These are phyloP conservation scores for Oxytropis ochrocephala DNA, from an alignment of 306 rosid species.

Conservation along the genomic window DNA sequence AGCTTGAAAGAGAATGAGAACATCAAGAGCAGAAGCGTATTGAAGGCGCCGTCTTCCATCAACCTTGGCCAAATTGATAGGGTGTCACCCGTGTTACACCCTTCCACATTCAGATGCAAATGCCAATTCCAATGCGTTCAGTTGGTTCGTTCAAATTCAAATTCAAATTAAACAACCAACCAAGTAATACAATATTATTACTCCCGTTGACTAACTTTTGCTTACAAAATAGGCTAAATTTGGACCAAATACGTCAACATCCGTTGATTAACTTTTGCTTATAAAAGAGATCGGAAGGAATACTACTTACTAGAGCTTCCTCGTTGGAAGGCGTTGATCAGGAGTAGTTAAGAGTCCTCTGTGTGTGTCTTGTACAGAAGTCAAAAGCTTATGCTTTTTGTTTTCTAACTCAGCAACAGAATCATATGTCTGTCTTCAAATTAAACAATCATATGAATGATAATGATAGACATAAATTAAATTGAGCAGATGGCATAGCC, in stretches of 20 bases:
- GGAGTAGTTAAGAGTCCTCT: constrained; percentile 78
- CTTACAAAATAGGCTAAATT: no score
- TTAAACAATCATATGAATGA: neutral
- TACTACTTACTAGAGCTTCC: constrained; percentile 59
- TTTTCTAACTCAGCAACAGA: constrained; percentile 57
- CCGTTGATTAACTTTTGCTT: no score
- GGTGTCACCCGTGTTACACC: constrained; percentile 41
- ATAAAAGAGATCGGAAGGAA: no score
- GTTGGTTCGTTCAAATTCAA: no score
- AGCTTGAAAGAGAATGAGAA: constrained; percentile 78
- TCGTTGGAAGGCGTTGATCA: constrained; percentile 72
- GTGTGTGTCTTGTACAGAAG: constrained; percentile 65
- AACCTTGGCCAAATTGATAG: constrained; percentile 49
- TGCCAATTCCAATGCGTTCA: no score
- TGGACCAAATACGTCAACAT: no score
- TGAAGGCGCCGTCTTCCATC: constrained; percentile 94
- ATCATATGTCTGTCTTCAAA: constrained; percentile 46
- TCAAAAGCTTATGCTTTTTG: constrained; percentile 50
- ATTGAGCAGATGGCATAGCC: no score
- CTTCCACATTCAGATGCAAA: constrained; percentile 65
- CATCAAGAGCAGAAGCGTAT: constrained; percentile 88
- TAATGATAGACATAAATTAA: no score
- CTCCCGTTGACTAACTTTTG: no score
- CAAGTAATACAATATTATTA: no score
- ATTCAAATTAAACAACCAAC: no score